Base-by-base conservation (phyloP, 257 asterid genomes). In the Solanum stenotomum region DNA sequence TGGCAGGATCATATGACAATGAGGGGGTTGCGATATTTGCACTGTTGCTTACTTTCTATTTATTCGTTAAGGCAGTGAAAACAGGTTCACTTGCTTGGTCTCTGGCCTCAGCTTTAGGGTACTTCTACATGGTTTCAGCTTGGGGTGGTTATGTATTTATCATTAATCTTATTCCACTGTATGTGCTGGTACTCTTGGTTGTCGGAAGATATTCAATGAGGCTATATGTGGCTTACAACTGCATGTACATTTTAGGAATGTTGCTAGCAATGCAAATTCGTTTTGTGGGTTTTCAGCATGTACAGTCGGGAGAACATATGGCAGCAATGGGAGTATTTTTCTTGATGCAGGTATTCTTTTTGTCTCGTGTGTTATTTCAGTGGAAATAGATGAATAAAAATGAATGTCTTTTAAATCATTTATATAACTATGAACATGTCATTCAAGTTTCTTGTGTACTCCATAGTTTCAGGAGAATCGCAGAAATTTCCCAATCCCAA, bases 251-350 rank as follows among this genome's bases (percentile, higher is more conserved):
- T 84, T 90, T 97, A 89, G 99, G 99, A 56, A 94, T 94, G 97
- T 90, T 97, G 90, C 96, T 97, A 3, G 99, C 99, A 25, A 97
- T 97, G 99, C 99, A 97, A 92, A 97, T 97, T 67, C 98, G 99
- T 52, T 97, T 97, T 91, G 99, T 97, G 85, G 99, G 99, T 70
- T 97, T 97, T 90, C 99, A 97, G 90, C 99, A 97, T 88, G 99
- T 97, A 85, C 99, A 96, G 91, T 97, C 99, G 38, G 99, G 99
- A 86, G 99, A 97, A 90, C 99, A 97, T 93, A 97, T 96, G 99
- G 99, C 99, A n/a, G 99, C 99, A 61, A 96, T 97, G 99, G 99
- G 99, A 74, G 98, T 96, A 85, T 97, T 97, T 93, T 97, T 97
- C 98, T 93, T 97, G 94, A 90, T 96, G 94, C 99, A 96, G 99